A percentile compares a stretch with the other conserved stretches of the same genome.
Conservation (phyloP, 2,329 filamentous ascomycete species). For the Taxawa tesnikishii region DNA sequence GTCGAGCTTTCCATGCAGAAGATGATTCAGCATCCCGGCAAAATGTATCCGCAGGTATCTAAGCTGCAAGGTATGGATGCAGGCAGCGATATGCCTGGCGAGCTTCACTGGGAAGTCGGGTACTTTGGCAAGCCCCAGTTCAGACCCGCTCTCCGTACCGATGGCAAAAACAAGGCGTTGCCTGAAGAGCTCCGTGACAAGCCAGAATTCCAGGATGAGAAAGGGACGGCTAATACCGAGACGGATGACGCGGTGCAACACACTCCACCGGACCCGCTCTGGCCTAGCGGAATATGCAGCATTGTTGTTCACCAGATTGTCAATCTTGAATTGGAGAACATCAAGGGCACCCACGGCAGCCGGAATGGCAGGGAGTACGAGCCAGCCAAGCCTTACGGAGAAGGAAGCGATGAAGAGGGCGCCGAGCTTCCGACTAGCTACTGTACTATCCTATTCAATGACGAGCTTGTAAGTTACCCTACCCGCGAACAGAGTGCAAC, state of each 20-base stretch:
- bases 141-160: constrained; percentile 69
- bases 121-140: constrained; percentile 90
- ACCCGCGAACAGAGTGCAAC: background rate
- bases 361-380: constrained; percentile 79
- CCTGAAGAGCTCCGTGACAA: constrained; percentile 62
- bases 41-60: constrained; percentile 83
- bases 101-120: constrained; percentile 91
- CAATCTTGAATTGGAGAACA: constrained; percentile 81
- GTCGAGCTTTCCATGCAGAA: constrained; percentile 89
- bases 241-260: constrained; percentile 76
- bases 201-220: constrained; percentile 75
- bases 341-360: constrained; percentile 73
- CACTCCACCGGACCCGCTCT: constrained; percentile 90
- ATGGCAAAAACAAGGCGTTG: constrained; percentile 70
- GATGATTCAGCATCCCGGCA: constrained; percentile 84
- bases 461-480: constrained; percentile 50
- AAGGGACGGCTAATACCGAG: constrained; percentile 59
- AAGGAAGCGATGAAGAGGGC: constrained; percentile 73
- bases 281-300: constrained; percentile 82
- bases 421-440: constrained; percentile 78
- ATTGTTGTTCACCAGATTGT: constrained; percentile 90
- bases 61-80: constrained; percentile 73
- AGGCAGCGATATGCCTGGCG: constrained; percentile 79
- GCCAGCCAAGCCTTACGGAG: constrained; percentile 72
- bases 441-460: constrained; percentile 83